Evolutionary conservation across 352 stramenopile species (phyloP), one percentile per base, ranked within the genome.

Genomic region (Globisporangium apiculatum): DNA sequence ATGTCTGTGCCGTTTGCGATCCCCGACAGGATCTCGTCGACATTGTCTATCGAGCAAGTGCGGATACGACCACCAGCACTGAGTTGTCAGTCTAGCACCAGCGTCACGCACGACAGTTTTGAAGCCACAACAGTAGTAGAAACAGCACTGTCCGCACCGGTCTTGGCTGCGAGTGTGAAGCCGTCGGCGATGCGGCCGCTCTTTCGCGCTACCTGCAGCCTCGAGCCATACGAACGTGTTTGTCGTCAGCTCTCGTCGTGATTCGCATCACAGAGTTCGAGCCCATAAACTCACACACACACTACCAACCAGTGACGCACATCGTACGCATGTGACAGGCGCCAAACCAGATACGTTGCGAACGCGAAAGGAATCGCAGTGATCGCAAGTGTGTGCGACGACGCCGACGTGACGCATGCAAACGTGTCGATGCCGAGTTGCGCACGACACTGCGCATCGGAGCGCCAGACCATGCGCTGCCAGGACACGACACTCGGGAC

Each of bases 1-100:
- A 93, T 89, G 53, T 90, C 73, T 58, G 76, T 83, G 11, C 79
- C 82, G 58, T 87, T 89, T 24, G 80, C 76, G 42, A 93, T 89
- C 15, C 58, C 66, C 0, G 73, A 76, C 37, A 93, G 59, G 53
- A 90, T 89, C 47, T 79, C 74, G 50, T 91, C 83, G 6, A 93
- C 71, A 40, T 91, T 85, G 49, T 93, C 83, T 87, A 56, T 1
- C 5, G 17, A 5, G 45, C 7, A 11, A 36, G 9, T 12, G 11
- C 31, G 46, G 11, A 7, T 6, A 14, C 18, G 18, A 24, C 18
- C 18, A 31, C 24, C 24, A 31, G 24, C 24, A 31, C 24, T 31
- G 24, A 31, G 24, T 31, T 31, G 24, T 31, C 24, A 31, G 24
- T 31, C 24, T 31, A 31, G 24, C 24, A 31, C 24, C 8, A 51